These are phyloP conservation scores for Zalaria obscura DNA, from an alignment of 2,329 filamentous ascomycete genomes.

Conservation along the genomic window DNA sequence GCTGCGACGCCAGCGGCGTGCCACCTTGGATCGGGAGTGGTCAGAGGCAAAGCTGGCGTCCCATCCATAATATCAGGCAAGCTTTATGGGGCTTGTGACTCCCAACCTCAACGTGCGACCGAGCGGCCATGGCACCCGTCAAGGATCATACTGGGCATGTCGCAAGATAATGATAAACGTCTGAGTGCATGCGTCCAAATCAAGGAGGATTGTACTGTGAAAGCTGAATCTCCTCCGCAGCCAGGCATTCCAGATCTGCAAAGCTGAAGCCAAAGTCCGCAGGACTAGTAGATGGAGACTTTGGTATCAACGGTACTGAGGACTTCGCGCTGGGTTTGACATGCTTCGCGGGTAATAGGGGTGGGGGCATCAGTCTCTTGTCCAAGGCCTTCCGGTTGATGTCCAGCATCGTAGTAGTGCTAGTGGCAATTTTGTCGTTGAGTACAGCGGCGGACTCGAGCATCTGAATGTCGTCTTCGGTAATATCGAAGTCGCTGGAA, in stretches of 20 bases:
- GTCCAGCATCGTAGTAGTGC: neutral
- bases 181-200: neutral
- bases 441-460: slow-evolving; percentile 10
- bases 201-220: slow-evolving; percentile 11
- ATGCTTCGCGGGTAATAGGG: slow-evolving; percentile 3
- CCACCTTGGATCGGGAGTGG: too few species aligned
- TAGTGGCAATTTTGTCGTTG: neutral
- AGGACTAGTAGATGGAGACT: slow-evolving; percentile 7
- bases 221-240: slow-evolving; percentile 20
- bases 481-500: slow-evolving; percentile 25
- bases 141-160: too few species aligned
- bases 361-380: slow-evolving; percentile 8
- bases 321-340: neutral
- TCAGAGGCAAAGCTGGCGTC: too few species aligned
- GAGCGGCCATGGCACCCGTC: too few species aligned
- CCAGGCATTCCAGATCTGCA: slow-evolving; percentile 18
- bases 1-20: too few species aligned
- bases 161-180: too few species aligned
- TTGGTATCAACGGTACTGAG: neutral
- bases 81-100: too few species aligned
- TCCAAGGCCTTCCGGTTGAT: neutral
- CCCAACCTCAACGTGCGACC: too few species aligned
- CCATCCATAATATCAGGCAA: too few species aligned
- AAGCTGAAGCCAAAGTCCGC: slow-evolving; percentile 12
- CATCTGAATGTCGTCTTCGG: slow-evolving; percentile 25